A percentile compares a stretch with the other conserved stretches of the same genome.
Evolutionary conservation across 2,329 filamentous ascomycete genomes (phyloP).

Genomic region (Epichloe scottii): DNA sequence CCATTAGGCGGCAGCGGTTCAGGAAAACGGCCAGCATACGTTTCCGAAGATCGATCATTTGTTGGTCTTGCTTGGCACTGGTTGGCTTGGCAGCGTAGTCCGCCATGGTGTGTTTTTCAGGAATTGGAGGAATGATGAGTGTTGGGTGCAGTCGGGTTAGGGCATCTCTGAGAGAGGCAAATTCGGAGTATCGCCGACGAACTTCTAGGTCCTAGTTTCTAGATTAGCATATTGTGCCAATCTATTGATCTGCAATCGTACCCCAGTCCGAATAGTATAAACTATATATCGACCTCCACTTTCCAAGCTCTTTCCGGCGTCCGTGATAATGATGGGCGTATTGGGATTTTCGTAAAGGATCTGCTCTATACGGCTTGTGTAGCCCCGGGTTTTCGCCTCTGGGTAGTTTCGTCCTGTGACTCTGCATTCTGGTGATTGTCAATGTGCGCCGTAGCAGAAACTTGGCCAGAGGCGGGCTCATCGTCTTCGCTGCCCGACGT

Average conservation of each 20-base stretch:
- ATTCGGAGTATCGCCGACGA: conserved; percentile 89
- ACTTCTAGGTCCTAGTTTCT: conserved; percentile 74
- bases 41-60: conserved; percentile 93
- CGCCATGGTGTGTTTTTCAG: conserved; percentile 97
- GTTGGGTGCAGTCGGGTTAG: conserved; percentile 89
- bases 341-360: conserved; percentile 92
- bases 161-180: conserved; percentile 78
- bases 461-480: conserved; percentile 28
- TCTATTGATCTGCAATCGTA: conserved; percentile 28
- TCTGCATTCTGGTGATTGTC: conserved; percentile 36
- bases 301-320: conserved; percentile 90
- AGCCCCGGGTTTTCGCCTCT: conserved; percentile 71
- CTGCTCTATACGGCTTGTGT: conserved; percentile 93
- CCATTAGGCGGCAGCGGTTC: conserved; percentile 87
- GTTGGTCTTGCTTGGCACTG: conserved; percentile 92
- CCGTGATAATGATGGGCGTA: conserved; percentile 79
- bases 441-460: conserved; percentile 14
- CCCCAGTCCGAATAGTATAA: conserved; percentile 90
- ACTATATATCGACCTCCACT: conserved; percentile 89
- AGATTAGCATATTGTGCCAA: conserved; percentile 2
- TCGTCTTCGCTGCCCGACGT: conserved; percentile 58
- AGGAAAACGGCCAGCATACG: conserved; percentile 94
- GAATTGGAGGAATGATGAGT: conserved; percentile 89
- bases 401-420: conserved; percentile 30
- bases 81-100: conserved; percentile 97